Evolutionary conservation across 768 basidiomycete species (phyloP), one percentile per base, ranked within the genome.

Genomic region (Tylopilus plumbeoviolaceoides): DNA sequence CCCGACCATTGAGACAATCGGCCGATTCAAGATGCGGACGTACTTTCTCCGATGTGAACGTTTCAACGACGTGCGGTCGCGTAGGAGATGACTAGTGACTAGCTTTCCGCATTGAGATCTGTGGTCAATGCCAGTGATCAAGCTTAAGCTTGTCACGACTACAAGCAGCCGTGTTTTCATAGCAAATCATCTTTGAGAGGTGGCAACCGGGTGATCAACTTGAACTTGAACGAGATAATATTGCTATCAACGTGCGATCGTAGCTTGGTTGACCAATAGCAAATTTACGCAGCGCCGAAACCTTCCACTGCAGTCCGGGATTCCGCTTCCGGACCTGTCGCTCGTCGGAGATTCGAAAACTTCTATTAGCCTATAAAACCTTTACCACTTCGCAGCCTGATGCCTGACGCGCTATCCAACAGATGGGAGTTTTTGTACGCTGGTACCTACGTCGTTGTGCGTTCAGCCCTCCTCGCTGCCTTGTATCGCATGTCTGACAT

Each of bases 371-470:
- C 10, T 61, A 66, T 63, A 67, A 66, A 64, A 23, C 46, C 51
- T 49, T 20, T 38, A 42, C 21, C 40, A 31, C 4, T 30, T 15
- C 21, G 10, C 30, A 23, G 23, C 8, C 27, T 9, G 1, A 14
- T n/a, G 0, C 5, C 49, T 51, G 54, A 58, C 51, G 48, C 48
- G 50, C 50, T 63, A 59, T 64, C 66, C 66, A 68, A 66, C 66
- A 68, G 64, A 67, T 67, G 66, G 66, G 66, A 67, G 51, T 59
- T 60, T 66, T 64, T 53, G 64, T 54, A 44, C 66, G 62, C 62
- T 50, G 58, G 21, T 66, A 68, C 60, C 52, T 56, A 53, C 62
- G 60, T 39, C 64, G 64, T 56, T 55, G 66, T 67, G 50, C 54
- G 66, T 68, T 11, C 42, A 49, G 7, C 11, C 44, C 44, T 36